Conservation (phyloP, 192 early-diverging fungal genomes). For the Backusella sp. region DNA sequence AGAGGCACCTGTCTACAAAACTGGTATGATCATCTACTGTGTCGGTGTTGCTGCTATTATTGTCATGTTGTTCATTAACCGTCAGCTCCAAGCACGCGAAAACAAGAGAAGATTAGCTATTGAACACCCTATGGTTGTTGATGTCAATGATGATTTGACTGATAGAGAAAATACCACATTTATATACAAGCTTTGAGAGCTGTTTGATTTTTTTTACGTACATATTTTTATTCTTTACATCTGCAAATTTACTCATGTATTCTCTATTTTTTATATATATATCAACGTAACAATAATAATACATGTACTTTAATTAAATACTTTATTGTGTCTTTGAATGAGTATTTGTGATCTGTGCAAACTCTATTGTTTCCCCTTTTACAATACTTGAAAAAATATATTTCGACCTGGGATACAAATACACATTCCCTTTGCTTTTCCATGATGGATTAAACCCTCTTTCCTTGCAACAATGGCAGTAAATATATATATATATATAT, state of each 20-base stretch:
- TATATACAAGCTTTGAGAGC: slow-evolving; percentile 15
- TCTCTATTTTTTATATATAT: background rate
- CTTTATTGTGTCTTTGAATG: no score
- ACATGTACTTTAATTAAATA: background rate
- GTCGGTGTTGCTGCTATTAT: slow-evolving; percentile 3
- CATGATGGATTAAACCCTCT: background rate
- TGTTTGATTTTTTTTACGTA: background rate
- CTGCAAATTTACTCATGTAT: background rate
- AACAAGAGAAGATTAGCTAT: slow-evolving; percentile 6
- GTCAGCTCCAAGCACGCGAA: background rate
- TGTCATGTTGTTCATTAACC: slow-evolving; percentile 7
- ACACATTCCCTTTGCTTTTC: background rate
- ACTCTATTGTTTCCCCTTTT: no score
- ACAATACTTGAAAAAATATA: no score
- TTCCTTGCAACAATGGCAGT: no score
- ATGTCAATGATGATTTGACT: slow-evolving; percentile 18
- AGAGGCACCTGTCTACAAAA: slow-evolving; percentile 19
- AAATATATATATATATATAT: no score
- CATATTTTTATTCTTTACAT: background rate
- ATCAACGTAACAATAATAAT: background rate
- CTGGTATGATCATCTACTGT: slow-evolving; percentile 14
- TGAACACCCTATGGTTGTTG: background rate
- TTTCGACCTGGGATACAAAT: no score
- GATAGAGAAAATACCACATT: slow-evolving; percentile 17
- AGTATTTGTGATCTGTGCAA: no score